Conservation (phyloP, 2,329 filamentous ascomycete genomes). For the Alternaria arborescens region DNA sequence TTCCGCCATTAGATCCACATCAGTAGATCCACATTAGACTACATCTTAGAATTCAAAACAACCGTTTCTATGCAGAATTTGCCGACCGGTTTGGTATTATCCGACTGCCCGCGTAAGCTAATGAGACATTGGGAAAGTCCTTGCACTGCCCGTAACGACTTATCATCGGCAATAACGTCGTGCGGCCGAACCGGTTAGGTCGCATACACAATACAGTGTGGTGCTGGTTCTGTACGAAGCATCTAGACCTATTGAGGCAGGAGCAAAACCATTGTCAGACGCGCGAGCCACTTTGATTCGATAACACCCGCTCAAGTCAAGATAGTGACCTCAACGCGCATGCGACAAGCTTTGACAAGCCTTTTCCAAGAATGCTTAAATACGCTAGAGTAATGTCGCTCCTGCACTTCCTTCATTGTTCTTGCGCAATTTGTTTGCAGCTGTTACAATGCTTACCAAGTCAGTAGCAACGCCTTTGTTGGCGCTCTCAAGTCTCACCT, state of each 20-base stretch:
- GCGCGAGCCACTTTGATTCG: not conserved
- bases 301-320: conserved; percentile 10
- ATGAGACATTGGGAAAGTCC: not conserved
- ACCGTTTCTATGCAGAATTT: not conserved
- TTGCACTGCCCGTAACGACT: not conserved
- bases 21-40: not conserved
- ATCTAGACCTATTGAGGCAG: conserved; percentile 26
- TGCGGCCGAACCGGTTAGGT: not conserved
- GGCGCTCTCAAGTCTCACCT: conserved; percentile 23
- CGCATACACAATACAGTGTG: not conserved
- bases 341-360: conserved; percentile 23
- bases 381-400: conserved; percentile 19
- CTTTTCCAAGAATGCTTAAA: conserved; percentile 28
- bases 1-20: not conserved
- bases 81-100: not conserved
- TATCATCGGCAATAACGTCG: not conserved
- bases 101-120: not conserved
- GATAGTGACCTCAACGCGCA: conserved; percentile 19
- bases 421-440: not conserved
- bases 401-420: not conserved
- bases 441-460: conserved; percentile 22
- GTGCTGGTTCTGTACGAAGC: not conserved
- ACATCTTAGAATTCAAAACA: not conserved
- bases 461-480: conserved; percentile 18
- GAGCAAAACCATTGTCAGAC: conserved; percentile 13